Conservation (phyloP, 148 eudicot genomes). For the Camellia sinensis region DNA sequence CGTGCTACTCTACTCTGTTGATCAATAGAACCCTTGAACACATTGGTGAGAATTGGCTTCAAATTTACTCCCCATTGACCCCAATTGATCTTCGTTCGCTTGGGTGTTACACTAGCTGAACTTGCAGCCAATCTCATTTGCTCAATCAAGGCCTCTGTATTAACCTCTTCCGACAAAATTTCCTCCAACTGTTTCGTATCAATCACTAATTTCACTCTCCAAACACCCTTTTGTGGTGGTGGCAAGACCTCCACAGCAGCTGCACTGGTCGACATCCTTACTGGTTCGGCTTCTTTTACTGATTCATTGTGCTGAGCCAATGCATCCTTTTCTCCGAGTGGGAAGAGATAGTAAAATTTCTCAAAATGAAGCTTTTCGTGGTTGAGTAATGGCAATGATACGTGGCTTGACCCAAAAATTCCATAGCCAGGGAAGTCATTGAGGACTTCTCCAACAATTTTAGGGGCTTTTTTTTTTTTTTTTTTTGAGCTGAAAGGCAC, state of each 20-base stretch:
- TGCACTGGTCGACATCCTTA: slow-evolving; percentile 26
- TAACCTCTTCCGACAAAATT: slow-evolving; percentile 48
- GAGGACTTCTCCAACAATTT: slow-evolving; percentile 40
- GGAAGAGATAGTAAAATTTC: slow-evolving; percentile 47
- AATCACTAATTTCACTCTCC: slow-evolving; percentile 67
- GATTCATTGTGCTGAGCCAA: neutral
- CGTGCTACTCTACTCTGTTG: neutral
- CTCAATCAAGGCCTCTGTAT: slow-evolving; percentile 62
- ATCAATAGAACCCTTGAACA: slow-evolving; percentile 2
- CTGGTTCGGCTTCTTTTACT: slow-evolving; percentile 20
- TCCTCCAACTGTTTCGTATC: slow-evolving; percentile 50
- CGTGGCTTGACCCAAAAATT: slow-evolving; percentile 28
- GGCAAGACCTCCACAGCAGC: slow-evolving; percentile 41
- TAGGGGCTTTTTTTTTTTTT: slow-evolving; percentile 41
- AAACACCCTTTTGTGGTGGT: slow-evolving; percentile 51
- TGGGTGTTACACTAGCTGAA: slow-evolving; percentile 15
- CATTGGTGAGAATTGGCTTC: slow-evolving; percentile 24
- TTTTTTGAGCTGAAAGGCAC: too few relatives aligned
- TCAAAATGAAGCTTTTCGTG: slow-evolving; percentile 37
- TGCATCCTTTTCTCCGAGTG: slow-evolving; percentile 12
- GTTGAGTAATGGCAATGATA: slow-evolving; percentile 33
- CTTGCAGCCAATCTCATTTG: slow-evolving; percentile 55
- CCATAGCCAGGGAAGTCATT: slow-evolving; percentile 50
- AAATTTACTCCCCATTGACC: slow-evolving; percentile 19
- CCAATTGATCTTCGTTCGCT: slow-evolving; percentile 13